These are phyloP conservation scores for Cutaneotrichosporon dermatis DNA, from an alignment of 1,284 basidiomycete genomes.

Conservation along the genomic window DNA sequence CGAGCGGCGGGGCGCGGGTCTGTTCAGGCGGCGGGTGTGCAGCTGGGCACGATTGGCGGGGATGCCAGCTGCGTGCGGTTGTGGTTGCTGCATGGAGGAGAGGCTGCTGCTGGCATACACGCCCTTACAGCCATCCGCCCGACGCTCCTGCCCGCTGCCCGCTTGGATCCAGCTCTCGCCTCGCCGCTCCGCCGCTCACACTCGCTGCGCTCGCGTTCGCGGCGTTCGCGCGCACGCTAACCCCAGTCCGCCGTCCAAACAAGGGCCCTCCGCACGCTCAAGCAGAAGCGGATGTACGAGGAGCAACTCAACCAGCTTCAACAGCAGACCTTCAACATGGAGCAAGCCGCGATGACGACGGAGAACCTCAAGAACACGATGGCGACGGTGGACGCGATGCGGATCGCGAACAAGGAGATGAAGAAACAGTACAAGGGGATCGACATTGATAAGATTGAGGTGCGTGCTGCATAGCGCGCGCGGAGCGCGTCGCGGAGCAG, in stretches of 20 bases:
- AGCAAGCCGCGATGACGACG: slow-evolving; percentile 89
- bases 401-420: slow-evolving; percentile 95
- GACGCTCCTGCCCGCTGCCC: too few relatives aligned
- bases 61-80: too few relatives aligned
- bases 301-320: slow-evolving; percentile 81
- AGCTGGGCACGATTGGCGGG: too few relatives aligned
- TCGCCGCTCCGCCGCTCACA: too few relatives aligned
- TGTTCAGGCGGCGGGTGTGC: too few relatives aligned
- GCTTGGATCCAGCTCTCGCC: too few relatives aligned
- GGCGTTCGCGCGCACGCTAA: not conserved
- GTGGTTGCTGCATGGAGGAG: too few relatives aligned
- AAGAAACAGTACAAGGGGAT: slow-evolving; percentile 96
- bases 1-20: too few relatives aligned
- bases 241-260: slow-evolving; percentile 82
- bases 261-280: slow-evolving; percentile 86
- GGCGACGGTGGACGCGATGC: slow-evolving; percentile 99
- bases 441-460: slow-evolving; percentile 98
- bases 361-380: slow-evolving; percentile 98
- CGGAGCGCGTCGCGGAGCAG: too few relatives aligned
- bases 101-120: too few relatives aligned
- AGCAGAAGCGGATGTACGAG: slow-evolving; percentile 95
- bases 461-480: slow-evolving; percentile 44
- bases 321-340: slow-evolving; percentile 99
- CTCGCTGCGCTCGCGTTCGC: not conserved
- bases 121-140: too few relatives aligned